A percentile compares a stretch with the other conserved stretches of the same genome.
phyloP scores from a whole-genome alignment of 208 protist species.

The Crithidia acanthocephali region DNA sequence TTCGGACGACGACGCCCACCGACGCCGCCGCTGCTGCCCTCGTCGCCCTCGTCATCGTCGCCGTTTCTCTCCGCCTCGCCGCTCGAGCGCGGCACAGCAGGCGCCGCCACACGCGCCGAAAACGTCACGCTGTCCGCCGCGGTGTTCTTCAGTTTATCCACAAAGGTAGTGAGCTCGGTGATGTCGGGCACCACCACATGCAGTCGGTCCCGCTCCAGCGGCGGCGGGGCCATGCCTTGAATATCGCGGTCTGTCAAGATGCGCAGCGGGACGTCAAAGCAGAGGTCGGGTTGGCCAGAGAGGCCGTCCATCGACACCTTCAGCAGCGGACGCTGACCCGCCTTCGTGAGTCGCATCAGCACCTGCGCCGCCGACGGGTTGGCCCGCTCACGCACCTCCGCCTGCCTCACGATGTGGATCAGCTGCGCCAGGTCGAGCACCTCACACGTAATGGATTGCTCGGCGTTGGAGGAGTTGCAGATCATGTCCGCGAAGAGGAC shows the following conservation, averaged over 20 bases:
- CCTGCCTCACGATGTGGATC: conserved; percentile 67
- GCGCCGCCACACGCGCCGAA: conserved; percentile 23
- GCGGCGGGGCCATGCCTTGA: conserved; percentile 48
- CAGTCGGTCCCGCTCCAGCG: conserved; percentile 52
- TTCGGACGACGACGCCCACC: not conserved
- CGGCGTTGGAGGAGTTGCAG: conserved; percentile 62
- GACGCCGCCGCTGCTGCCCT: not conserved
- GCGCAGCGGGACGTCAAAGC: conserved; percentile 81
- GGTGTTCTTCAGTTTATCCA: conserved; percentile 72
- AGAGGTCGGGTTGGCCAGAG: conserved; percentile 51
- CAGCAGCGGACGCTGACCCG: conserved; percentile 32
- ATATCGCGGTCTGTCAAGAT: conserved; percentile 69
- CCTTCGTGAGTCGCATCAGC: conserved; percentile 61
- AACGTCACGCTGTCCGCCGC: conserved; percentile 73
- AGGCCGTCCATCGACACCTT: conserved; percentile 47
- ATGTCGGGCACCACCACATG: conserved; percentile 67
- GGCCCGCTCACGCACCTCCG: conserved; percentile 45
- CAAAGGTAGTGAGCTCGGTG: conserved; percentile 70
- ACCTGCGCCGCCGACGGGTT: conserved; percentile 33
- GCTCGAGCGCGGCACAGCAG: conserved; percentile 1
- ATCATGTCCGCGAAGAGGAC: conserved; percentile 73
- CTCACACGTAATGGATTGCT: conserved; percentile 82
- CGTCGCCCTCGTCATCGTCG: conserved; percentile 22
- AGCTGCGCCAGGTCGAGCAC: conserved; percentile 69
- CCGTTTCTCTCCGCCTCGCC: conserved; percentile 15